Percentiles rank a stretch among this genome's conserved stretches.
Evolutionary conservation across 2,329 filamentous ascomycete species (phyloP).

Genomic region (Pyrenophora graminea): DNA sequence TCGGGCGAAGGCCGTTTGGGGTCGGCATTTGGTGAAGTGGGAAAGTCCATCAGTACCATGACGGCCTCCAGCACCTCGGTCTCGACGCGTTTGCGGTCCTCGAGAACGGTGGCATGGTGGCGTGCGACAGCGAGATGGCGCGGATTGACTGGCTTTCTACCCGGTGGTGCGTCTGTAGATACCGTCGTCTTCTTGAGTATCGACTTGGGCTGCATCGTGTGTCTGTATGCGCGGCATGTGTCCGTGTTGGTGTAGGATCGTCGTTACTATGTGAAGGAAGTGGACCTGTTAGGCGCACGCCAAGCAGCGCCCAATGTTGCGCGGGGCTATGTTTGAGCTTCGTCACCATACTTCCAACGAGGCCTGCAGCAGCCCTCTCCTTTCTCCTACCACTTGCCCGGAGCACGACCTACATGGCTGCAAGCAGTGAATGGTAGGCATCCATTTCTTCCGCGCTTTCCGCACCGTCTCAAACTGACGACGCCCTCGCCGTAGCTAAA

Average conservation of each 20-base stretch:
- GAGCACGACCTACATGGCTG: constrained; percentile 13
- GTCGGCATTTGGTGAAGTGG: constrained; percentile 57
- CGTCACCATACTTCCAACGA: constrained; percentile 22
- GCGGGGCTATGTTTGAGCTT: constrained; percentile 25
- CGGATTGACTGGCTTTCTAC: constrained; percentile 40
- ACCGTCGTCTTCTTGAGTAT: constrained; percentile 46
- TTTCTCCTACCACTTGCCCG: constrained; percentile 11
- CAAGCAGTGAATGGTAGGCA: constrained; percentile 12
- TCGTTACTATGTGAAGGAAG: constrained; percentile 8
- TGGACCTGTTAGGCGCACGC: constrained; percentile 12
- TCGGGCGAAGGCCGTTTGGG: constrained; percentile 57
- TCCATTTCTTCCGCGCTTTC: constrained; percentile 9
- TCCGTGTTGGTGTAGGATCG: constrained; percentile 11
- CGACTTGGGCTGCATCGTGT: constrained; percentile 48
- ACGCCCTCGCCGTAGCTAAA: constrained; percentile 17
- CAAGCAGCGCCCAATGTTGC: constrained; percentile 17
- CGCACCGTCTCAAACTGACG: constrained; percentile 21
- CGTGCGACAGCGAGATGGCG: constrained; percentile 68
- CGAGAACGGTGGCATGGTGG: constrained; percentile 79
- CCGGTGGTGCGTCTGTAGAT: constrained; percentile 25
- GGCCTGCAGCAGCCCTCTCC: constrained; percentile 17
- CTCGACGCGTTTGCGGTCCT: constrained; percentile 80
- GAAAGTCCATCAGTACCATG: constrained; percentile 70
- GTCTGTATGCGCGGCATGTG: not conserved
- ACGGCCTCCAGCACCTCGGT: constrained; percentile 72